Conservation (phyloP, 2,329 filamentous ascomycete genomes). For the Alternaria viburni region DNA sequence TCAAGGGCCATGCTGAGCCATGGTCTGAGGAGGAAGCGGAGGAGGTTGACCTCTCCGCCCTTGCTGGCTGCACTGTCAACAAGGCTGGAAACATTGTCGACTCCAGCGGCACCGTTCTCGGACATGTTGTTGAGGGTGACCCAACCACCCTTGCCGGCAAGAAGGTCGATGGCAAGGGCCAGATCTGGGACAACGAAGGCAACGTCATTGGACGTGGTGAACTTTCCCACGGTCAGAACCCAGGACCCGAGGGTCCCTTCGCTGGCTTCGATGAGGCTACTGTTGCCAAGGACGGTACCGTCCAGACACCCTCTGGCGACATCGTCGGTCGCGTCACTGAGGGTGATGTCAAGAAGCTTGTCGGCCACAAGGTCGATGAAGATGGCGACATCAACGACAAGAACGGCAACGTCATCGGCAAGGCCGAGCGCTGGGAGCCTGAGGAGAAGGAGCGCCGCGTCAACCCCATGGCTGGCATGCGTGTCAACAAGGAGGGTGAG, state of each 20-base stretch:
- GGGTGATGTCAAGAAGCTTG: conserved; percentile 59
- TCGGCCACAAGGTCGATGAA: conserved; percentile 58
- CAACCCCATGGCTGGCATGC: conserved; percentile 65
- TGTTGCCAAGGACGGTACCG: conserved; percentile 64
- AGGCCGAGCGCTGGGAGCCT: conserved; percentile 60
- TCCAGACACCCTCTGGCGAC: conserved; percentile 54
- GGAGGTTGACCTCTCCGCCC: conserved; percentile 63
- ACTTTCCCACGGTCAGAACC: conserved; percentile 60
- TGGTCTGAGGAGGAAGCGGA: conserved; percentile 59
- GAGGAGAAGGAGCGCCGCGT: conserved; percentile 61
- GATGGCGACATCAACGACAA: conserved; percentile 61
- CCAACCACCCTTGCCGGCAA: conserved; percentile 62
- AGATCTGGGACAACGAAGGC: conserved; percentile 69
- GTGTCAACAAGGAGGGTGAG: conserved; percentile 61
- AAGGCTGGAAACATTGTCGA: conserved; percentile 69
- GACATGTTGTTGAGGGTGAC: conserved; percentile 64
- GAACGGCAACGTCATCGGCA: conserved; percentile 60
- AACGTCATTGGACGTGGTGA: conserved; percentile 66
- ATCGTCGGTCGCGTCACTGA: conserved; percentile 59
- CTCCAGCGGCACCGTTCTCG: conserved; percentile 63
- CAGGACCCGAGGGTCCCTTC: conserved; percentile 62
- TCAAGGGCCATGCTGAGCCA: conserved; percentile 65
- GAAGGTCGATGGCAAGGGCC: conserved; percentile 67
- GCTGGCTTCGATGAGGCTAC: conserved; percentile 64
- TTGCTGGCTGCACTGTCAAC: conserved; percentile 68